Evolutionary conservation across 768 basidiomycete genomes (phyloP).

Genomic region (Psilocybe cyanescens): DNA sequence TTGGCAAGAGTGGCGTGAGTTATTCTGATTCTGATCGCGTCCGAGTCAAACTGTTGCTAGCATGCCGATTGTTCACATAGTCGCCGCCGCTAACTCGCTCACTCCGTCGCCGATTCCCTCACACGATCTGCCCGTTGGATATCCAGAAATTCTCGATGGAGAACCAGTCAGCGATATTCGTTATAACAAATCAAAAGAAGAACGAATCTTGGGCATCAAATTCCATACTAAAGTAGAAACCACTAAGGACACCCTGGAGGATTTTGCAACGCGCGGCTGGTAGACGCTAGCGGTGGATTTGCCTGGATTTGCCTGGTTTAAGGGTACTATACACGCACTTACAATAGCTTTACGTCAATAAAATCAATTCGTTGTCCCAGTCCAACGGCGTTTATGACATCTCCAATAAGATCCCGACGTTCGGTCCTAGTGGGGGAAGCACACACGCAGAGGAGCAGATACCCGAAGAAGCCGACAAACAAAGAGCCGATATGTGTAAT

Average conservation of each 20-base stretch:
- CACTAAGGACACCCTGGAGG: conserved; percentile 32
- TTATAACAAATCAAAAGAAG: conserved; percentile 27
- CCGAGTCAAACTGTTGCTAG: neutral
- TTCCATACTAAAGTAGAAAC: conserved; percentile 33
- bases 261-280: conserved; percentile 36
- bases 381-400: conserved; percentile 38
- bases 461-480: conserved; percentile 28
- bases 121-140: conserved; percentile 25
- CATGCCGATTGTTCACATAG: conserved; percentile 14
- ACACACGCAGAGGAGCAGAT: conserved; percentile 27
- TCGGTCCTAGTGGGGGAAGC: conserved; percentile 26
- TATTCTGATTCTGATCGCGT: neutral
- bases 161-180: conserved; percentile 21
- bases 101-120: conserved; percentile 28
- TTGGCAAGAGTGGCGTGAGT: conserved; percentile 43
- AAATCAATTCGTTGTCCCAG: conserved; percentile 15
- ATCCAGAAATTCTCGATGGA: conserved; percentile 26
- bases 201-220: conserved; percentile 33
- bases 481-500: conserved; percentile 17
- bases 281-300: conserved; percentile 4
- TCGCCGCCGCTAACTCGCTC: conserved; percentile 36
- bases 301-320: too few relatives aligned
- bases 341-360: too few relatives aligned
- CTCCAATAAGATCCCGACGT: conserved; percentile 30
- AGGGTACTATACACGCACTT: too few relatives aligned